These are phyloP conservation scores for Fusarium sp. DNA, from an alignment of 2,329 filamentous ascomycete genomes.

Conservation along the genomic window DNA sequence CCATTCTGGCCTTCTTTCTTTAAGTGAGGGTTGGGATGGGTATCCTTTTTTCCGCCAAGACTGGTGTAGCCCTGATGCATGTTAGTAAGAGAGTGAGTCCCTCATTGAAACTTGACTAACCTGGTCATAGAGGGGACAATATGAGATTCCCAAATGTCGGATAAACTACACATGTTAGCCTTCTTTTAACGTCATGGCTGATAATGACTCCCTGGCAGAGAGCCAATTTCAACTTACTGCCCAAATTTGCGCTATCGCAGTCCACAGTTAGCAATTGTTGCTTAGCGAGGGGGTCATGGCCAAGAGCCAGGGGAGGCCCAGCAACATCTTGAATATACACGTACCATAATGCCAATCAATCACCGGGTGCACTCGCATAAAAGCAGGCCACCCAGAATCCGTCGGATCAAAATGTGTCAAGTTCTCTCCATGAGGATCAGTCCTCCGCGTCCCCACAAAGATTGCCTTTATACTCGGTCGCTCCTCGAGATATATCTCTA, in stretches of 20 bases:
- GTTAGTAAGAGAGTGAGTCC: background rate
- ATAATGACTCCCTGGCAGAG: background rate
- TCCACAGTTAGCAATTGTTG: background rate
- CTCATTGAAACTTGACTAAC: background rate
- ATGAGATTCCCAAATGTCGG: conserved; percentile 80
- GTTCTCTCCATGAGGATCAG: conserved; percentile 87
- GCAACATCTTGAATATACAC: background rate
- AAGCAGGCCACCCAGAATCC: conserved; percentile 88
- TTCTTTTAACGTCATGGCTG: background rate
- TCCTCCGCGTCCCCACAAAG: conserved; percentile 77
- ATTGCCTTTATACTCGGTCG: conserved; percentile 72
- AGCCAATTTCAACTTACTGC: conserved; percentile 68
- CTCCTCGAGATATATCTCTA: conserved; percentile 79
- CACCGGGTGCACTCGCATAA: conserved; percentile 94
- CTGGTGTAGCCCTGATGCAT: conserved; percentile 78
- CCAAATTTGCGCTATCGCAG: conserved; percentile 80
- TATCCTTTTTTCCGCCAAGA: conserved; percentile 90
- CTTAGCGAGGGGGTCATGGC: background rate
- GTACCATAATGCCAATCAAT: conserved; percentile 88
- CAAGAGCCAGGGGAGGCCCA: background rate
- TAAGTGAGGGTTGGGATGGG: conserved; percentile 80
- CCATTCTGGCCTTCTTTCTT: conserved; percentile 34
- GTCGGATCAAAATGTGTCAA: conserved; percentile 88
- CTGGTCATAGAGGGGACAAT: conserved; percentile 86
- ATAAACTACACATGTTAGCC: conserved; percentile 71